Evolutionary conservation across 768 basidiomycete genomes (phyloP).

Genomic region (Clitopilus passeckerianus): DNA sequence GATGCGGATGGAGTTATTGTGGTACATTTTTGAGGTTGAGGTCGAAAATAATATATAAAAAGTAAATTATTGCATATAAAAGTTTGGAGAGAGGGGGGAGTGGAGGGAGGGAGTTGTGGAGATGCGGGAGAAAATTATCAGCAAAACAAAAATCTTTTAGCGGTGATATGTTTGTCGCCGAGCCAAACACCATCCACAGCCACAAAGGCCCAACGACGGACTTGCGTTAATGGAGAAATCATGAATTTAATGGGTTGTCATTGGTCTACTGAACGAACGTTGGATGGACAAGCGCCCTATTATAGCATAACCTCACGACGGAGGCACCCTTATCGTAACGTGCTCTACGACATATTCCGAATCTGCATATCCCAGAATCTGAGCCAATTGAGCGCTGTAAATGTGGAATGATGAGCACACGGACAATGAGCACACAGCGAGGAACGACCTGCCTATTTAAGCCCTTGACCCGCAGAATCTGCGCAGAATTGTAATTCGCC

Average conservation of each 20-base stretch:
- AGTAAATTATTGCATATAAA: slow-evolving; percentile 34
- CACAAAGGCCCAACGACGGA: slow-evolving; percentile 22
- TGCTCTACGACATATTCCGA: slow-evolving; percentile 97
- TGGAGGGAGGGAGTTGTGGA: slow-evolving; percentile 23
- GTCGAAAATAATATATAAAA: slow-evolving; percentile 12
- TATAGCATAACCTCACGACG: slow-evolving; percentile 20
- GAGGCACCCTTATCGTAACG: slow-evolving; percentile 70
- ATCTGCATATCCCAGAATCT: slow-evolving; percentile 88
- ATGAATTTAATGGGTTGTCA: neutral
- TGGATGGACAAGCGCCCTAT: slow-evolving; percentile 4
- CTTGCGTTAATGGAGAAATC: neutral
- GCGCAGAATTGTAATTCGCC: slow-evolving; percentile 93
- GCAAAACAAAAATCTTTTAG: slow-evolving; percentile 18
- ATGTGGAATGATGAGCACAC: slow-evolving; percentile 10
- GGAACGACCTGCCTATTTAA: slow-evolving; percentile 71
- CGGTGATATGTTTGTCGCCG: slow-evolving; percentile 16
- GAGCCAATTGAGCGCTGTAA: slow-evolving; percentile 71
- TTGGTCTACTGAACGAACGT: neutral
- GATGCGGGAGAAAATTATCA: slow-evolving; percentile 24
- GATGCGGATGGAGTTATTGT: slow-evolving; percentile 77
- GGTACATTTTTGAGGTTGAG: slow-evolving; percentile 49
- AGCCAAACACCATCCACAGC: slow-evolving; percentile 40
- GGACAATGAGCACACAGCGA: neutral
- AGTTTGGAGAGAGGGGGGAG: slow-evolving; percentile 8
- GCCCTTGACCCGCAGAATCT: slow-evolving; percentile 85